Evolutionary conservation across 768 basidiomycete species (phyloP).

Genomic region (Lactarius hatsudake): DNA sequence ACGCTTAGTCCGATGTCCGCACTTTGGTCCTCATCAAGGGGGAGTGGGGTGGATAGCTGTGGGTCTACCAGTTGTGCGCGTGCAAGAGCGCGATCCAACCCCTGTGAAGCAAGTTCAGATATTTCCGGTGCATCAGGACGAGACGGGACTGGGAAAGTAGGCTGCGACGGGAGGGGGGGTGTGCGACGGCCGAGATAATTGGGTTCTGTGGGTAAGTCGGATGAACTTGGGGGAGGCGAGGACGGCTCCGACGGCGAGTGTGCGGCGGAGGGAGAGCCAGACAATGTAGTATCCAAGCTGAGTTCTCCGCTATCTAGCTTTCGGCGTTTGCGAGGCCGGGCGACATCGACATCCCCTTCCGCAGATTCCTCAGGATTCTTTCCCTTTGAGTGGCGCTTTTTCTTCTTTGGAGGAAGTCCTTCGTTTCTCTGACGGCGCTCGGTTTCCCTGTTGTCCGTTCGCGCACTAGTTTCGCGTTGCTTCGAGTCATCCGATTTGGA

Average conservation of each 20-base stretch:
- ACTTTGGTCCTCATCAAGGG: conserved; percentile 40
- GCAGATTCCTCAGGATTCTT: conserved; percentile 10
- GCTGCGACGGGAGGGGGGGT: conserved; percentile 44
- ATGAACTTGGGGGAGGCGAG: conserved; percentile 1
- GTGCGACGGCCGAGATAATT: conserved; percentile 1
- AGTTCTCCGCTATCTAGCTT: conserved; percentile 9
- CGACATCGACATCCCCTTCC: neutral
- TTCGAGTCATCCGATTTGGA: neutral
- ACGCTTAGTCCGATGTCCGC: conserved; percentile 52
- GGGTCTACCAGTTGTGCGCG: conserved; percentile 70
- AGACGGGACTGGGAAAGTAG: conserved; percentile 66
- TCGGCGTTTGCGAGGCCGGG: conserved; percentile 45
- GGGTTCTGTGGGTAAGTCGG: conserved; percentile 7
- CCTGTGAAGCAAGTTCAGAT: conserved; percentile 69
- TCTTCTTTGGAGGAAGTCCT: neutral
- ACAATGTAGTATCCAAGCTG: neutral
- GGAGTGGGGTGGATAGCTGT: conserved; percentile 44
- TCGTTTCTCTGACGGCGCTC: no score
- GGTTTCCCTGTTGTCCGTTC: no score
- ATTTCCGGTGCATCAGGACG: conserved; percentile 69
- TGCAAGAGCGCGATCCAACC: conserved; percentile 69
- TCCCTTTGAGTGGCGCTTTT: conserved; percentile 13
- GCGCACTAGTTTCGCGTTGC: neutral
- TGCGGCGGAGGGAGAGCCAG: neutral
- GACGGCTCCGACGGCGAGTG: neutral